Evolutionary conservation across 2,329 filamentous ascomycete species (phyloP), one percentile per base, ranked within the genome.

Genomic region (Myriosclerotinia duriaeana): DNA sequence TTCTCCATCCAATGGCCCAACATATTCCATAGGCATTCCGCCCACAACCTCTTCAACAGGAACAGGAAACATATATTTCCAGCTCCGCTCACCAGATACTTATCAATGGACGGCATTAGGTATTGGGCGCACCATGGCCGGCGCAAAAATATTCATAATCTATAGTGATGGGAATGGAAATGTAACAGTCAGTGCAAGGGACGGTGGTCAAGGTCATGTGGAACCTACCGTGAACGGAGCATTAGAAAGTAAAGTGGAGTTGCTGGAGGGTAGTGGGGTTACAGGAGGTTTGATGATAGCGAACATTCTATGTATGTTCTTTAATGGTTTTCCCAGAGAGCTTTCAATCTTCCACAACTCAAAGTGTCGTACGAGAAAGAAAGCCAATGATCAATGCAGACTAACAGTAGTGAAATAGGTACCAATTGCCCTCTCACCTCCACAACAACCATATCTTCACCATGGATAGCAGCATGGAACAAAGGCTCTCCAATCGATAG

Each of bases 61-160:
- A 3, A 44, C 67, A 1, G 86, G 85, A 8, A 81, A 81, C 1
- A 82, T 88, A 65, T 87, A 82, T 74, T 82, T 88, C 72, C 84
- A 85, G 65, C 78, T 88, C 65, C 80, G 79, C 50, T 83, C 83
- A 4, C 83, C 85, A 0, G 81, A 79, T 36, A 78, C 74, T 4
- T 82, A 84, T 71, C 74, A 81, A 78, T 88, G 83, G 82, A 79
- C 85, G 22, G 82, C 79, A 5, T 74, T 88, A 3, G 86, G 84
- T 3, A 84, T 86, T 72, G 86, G 86, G 36, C 77, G 69, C 3
- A 71, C 75, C 44, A 88, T 88, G 86, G 70, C 77, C 7, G 82
- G 81, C 38, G 76, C 85, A 6, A 85, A 84, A 70, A 87, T 88
- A 64, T 87, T 88, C 72, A 76, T 87, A 50, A 79, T 87, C 36